Conservation (phyloP, 1,139 yeast genomes). For the Geotrichum histeridarum region DNA sequence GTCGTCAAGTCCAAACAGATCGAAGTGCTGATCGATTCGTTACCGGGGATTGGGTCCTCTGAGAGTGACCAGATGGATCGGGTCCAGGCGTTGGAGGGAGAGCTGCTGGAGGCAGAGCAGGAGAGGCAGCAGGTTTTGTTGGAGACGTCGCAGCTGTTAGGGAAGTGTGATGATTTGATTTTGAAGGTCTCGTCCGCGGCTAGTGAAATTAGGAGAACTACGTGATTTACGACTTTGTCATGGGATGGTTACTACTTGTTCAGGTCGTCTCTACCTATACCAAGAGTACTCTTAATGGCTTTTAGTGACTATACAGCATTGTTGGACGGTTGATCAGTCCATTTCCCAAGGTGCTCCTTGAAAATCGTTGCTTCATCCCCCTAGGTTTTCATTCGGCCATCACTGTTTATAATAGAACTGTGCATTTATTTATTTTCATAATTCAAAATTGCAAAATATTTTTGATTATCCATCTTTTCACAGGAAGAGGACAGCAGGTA, state of each 20-base stretch:
- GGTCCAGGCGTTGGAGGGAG: slow-evolving; percentile 59
- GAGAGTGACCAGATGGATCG: slow-evolving; percentile 65
- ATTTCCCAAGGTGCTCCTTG: too few species aligned
- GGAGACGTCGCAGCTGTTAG: slow-evolving; percentile 61
- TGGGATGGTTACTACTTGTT: neutral
- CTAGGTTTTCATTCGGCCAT: too few species aligned
- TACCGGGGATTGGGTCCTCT: slow-evolving; percentile 90
- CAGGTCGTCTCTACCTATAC: neutral
- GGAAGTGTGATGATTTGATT: slow-evolving; percentile 66
- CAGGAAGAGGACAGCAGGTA: neutral
- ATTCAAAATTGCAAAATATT: neutral
- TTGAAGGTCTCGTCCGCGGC: slow-evolving; percentile 54
- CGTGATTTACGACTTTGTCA: neutral
- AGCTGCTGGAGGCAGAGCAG: slow-evolving; percentile 57
- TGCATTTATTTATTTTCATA: neutral
- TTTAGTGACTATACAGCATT: too few species aligned
- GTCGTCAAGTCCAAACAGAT: slow-evolving; percentile 84
- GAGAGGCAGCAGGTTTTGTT: slow-evolving; percentile 54
- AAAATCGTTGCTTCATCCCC: too few species aligned
- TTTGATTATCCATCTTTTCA: neutral
- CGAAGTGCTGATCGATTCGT: slow-evolving; percentile 73
- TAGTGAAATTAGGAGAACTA: slow-evolving; percentile 32
- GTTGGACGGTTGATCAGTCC: too few species aligned
- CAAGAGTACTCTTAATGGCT: too few species aligned
- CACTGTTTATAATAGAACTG: neutral